Conservation (phyloP, 176 grass and related monocot species). For the Hyparrhenia diplandra region DNA sequence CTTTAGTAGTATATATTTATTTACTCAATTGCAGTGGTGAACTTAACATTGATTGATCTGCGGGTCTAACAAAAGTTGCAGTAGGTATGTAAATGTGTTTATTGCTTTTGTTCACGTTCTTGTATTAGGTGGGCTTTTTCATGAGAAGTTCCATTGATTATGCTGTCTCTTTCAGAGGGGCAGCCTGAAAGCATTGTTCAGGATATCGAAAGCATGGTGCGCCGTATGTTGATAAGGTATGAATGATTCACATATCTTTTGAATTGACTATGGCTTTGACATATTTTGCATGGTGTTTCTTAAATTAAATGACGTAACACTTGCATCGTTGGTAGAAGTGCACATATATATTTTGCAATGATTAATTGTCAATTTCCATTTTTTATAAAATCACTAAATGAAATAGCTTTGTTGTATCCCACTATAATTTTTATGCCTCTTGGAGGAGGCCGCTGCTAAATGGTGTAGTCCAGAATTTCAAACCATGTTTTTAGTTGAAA, state of each 20-base stretch:
- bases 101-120: neutral
- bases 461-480: neutral
- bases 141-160: neutral
- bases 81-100: constrained; percentile 42
- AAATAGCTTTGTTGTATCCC: neutral
- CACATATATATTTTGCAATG: neutral
- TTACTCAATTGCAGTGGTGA: constrained; percentile 70
- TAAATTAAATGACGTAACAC: neutral
- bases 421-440: neutral
- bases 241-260: neutral
- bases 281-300: neutral
- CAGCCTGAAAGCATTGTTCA: constrained; percentile 85
- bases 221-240: constrained; percentile 84
- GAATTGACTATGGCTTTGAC: neutral
- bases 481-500: neutral
- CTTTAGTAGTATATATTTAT: constrained; percentile 11
- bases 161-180: constrained; percentile 67
- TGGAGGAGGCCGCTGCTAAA: neutral
- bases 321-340: neutral
- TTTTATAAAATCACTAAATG: neutral
- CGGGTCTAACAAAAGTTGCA: constrained; percentile 89
- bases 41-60: constrained; percentile 91
- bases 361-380: neutral
- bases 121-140: neutral
- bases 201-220: constrained; percentile 92